Base-by-base conservation (phyloP, 371 early-diverging fungal species). In the Haplosporangium sp. region DNA sequence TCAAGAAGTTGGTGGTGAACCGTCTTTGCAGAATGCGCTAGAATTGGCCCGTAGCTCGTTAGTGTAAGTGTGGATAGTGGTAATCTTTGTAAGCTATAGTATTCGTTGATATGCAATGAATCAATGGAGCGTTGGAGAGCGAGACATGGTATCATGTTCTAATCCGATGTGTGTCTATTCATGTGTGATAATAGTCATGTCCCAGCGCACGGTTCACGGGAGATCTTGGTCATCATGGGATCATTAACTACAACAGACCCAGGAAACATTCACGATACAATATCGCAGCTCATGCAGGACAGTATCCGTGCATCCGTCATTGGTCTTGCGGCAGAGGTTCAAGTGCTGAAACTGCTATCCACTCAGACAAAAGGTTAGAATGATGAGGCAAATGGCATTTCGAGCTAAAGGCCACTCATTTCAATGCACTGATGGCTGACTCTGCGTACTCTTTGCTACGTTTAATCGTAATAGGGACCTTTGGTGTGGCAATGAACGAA, bases 191-290 rank as follows among this genome's bases (percentile, higher is more conserved):
- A 81, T 85, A 86, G 93, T 36, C 91, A 95, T 70, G 95, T 95
- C n/a, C 97, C 98, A 3, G 84, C 90, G 11, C 98, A 98, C 73
- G 97, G 96, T 37, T 91, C 95, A 7, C 90, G 95, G 21, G 98
- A 98, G 70, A 88, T 96, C 42, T 68, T 98, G 12, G 80, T 95
- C 36, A 77, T 98, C 7, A 91, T 92, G 75, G 96, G 94, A 6
- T 93, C 97, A 1, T 82, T 98, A 51, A 93, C 96, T 1, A 92
- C 98, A 1, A 95, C 94, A 72, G 98, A 98, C 77, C 98, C 98
- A 0, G 92, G 94, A 0, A 90, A 97, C 67, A 96, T 98, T 23
- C 86, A 91, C 59, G 90, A 92, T 36, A 96, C 97, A 0, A 86
- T 95, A 52, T 83, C 83, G n/a, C 69, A 84, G 6, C 81, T 97